Conservation (phyloP, 2,329 filamentous ascomycete genomes). For the Colletotrichum eleusines region DNA sequence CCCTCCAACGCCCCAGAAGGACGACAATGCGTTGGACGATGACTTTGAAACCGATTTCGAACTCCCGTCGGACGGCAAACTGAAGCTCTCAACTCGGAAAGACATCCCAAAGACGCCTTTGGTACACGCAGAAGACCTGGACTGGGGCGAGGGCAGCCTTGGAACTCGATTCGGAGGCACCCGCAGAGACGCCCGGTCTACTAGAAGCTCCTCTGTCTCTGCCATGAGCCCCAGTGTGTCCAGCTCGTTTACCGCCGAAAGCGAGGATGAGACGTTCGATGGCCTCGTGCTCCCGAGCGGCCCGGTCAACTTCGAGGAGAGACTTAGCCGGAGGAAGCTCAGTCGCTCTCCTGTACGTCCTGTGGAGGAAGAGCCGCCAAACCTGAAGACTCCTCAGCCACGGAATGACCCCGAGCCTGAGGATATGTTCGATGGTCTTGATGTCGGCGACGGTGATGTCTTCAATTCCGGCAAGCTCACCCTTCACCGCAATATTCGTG, state of each 20-base stretch:
- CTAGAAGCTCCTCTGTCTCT: slow-evolving; percentile 87
- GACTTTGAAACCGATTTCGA: slow-evolving; percentile 81
- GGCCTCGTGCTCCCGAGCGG: slow-evolving; percentile 89
- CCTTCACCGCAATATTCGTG: slow-evolving; percentile 90
- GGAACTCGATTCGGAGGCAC: slow-evolving; percentile 92
- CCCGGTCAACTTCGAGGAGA: slow-evolving; percentile 84
- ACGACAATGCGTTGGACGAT: slow-evolving; percentile 61
- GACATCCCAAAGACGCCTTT: slow-evolving; percentile 74
- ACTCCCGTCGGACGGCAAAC: slow-evolving; percentile 73
- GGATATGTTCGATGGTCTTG: slow-evolving; percentile 88
- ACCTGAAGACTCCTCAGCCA: slow-evolving; percentile 49
- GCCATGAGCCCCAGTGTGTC: slow-evolving; percentile 92
- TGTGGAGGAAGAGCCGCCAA: slow-evolving; percentile 52
- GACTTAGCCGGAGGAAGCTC: slow-evolving; percentile 78
- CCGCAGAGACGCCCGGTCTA: slow-evolving; percentile 80
- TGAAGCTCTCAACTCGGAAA: slow-evolving; percentile 72
- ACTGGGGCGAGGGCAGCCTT: slow-evolving; percentile 94
- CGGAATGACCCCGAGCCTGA: slow-evolving; percentile 67
- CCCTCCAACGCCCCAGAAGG: slow-evolving; percentile 66
- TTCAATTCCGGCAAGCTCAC: slow-evolving; percentile 86
- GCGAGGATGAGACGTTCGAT: slow-evolving; percentile 91
- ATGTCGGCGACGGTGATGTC: slow-evolving; percentile 85
- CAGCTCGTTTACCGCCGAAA: slow-evolving; percentile 91
- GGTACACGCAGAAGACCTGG: slow-evolving; percentile 79
- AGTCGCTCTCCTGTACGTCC: slow-evolving; percentile 67